Evolutionary conservation across 148 eudicot genomes (phyloP), one percentile per base, ranked within the genome.

Genomic region (Euryodendron excelsum): DNA sequence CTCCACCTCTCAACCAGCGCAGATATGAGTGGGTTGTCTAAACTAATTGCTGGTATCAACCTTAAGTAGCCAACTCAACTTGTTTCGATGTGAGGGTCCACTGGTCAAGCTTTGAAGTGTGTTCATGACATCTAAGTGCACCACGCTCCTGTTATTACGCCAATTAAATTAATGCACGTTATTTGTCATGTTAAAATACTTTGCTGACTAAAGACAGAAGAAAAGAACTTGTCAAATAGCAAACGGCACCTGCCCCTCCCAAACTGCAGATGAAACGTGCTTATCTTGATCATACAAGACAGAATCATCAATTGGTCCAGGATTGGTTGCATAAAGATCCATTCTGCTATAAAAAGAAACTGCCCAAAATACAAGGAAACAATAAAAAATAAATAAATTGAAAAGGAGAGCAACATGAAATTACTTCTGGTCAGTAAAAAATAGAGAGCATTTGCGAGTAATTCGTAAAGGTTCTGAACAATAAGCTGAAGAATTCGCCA

Each of bases 1-100:
- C 95, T 91, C 99, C 99, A 96, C 84, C 99, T 90, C 88, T 96
- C 99, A 41, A 96, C 99, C 62, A 96, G 83, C 0, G 99, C 98
- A 71, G 99, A 96, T 84, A 96, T 92, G 45, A 96, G 93, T 27
- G 98, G 97, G 75, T 96, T 96, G 80, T 96, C 99, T 75, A 96
- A 86, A 84, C 93, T 93, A 60, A 96, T 93, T 80, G 98, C 94
- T 10, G 98, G 98, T 50, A 96, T 96, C 80, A 86, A 89, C 84
- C 98, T 90, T 75, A 96, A 84, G 84, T 88, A 91, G 69, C 90
- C 60, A 93, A 83, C 71, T 93, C 95, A 76, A 91, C 87, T 82
- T 96, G 99, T 79, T 84, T 87, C 6, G 87, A 77, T 21, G 93
- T 88, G 30, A 96, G 90, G 30, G 81, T 72, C 99, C 99, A 96